Conservation (phyloP, 1,284 basidiomycete genomes). For the Apiotrichum sp. region DNA sequence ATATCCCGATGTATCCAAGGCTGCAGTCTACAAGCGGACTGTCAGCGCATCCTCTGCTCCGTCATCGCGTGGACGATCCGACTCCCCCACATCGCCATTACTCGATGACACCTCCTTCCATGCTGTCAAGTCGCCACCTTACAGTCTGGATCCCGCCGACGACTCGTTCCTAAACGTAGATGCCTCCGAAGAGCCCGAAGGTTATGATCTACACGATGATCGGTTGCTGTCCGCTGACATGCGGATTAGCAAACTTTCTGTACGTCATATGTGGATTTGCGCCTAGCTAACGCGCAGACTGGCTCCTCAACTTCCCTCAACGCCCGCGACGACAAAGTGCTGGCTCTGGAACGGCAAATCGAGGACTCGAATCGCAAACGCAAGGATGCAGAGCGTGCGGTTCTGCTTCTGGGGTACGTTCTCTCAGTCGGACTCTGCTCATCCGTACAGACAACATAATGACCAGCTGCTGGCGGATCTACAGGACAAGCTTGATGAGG, state of each 20-base stretch:
- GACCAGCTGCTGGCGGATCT: constrained; percentile 70
- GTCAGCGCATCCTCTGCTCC: constrained; percentile 4
- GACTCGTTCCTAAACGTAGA: constrained; percentile 3
- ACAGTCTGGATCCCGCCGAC: background rate
- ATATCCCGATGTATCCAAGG: constrained; percentile 5
- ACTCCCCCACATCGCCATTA: constrained; percentile 26
- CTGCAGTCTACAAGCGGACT: constrained; percentile 4
- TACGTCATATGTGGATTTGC: background rate
- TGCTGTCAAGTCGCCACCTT: constrained; percentile 1
- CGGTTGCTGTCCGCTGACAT: constrained; percentile 4
- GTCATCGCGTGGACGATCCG: constrained; percentile 13
- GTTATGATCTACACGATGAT: constrained; percentile 12
- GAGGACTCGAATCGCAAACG: constrained; percentile 64
- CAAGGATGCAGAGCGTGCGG: constrained; percentile 61
- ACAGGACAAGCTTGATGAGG: constrained; percentile 64
- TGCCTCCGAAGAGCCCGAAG: background rate
- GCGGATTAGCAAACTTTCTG: constrained; percentile 27
- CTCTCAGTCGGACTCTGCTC: background rate
- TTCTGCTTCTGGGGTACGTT: constrained; percentile 49
- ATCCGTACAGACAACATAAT: constrained; percentile 53
- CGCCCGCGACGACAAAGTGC: constrained; percentile 55
- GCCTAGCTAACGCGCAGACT: constrained; percentile 21
- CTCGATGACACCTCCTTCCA: constrained; percentile 35
- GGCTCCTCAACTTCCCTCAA: constrained; percentile 33
- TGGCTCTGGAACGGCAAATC: constrained; percentile 65